Percentiles rank a stretch among this genome's conserved stretches.
These are phyloP conservation scores for Sporisorium scitamineum DNA, from an alignment of 1,284 basidiomycete genomes.

Conservation along the genomic window DNA sequence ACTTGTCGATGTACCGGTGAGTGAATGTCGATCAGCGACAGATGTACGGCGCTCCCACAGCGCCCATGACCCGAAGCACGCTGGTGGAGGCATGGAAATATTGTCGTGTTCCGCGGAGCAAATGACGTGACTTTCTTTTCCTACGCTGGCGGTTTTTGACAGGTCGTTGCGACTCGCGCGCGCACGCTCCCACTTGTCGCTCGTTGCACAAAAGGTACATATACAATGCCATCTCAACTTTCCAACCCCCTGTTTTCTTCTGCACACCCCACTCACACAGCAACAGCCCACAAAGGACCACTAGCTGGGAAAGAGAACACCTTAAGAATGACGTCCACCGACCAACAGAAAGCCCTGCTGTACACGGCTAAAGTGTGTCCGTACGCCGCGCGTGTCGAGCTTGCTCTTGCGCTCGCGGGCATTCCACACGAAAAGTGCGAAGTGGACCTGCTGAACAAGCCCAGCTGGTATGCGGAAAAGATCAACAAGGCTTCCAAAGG, in stretches of 20 bases:
- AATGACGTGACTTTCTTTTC: slow-evolving; percentile 4
- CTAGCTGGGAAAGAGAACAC: too few relatives aligned
- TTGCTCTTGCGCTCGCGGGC: slow-evolving; percentile 17
- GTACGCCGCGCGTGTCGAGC: slow-evolving; percentile 29
- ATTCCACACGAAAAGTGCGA: slow-evolving; percentile 21
- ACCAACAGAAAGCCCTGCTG: slow-evolving; percentile 18
- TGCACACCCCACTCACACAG: neutral
- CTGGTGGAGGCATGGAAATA: neutral
- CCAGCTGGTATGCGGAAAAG: slow-evolving; percentile 22
- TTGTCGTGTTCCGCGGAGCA: neutral
- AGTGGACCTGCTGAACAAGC: slow-evolving; percentile 35
- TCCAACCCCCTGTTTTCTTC: neutral
- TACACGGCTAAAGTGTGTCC: slow-evolving; percentile 44
- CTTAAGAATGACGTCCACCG: neutral
- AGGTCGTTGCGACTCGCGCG: neutral
- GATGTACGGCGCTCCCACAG: too few relatives aligned
- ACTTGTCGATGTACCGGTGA: too few relatives aligned
- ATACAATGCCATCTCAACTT: neutral
- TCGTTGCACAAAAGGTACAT: too few relatives aligned
- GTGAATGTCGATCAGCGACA: too few relatives aligned
- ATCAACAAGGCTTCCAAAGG: slow-evolving; percentile 35
- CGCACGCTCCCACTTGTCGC: neutral
- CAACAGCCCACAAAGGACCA: neutral
- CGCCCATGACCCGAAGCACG: too few relatives aligned
- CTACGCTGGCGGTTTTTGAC: neutral